phyloP scores from a whole-genome alignment of 179 eudicot species.

The Camellia oleifera region DNA sequence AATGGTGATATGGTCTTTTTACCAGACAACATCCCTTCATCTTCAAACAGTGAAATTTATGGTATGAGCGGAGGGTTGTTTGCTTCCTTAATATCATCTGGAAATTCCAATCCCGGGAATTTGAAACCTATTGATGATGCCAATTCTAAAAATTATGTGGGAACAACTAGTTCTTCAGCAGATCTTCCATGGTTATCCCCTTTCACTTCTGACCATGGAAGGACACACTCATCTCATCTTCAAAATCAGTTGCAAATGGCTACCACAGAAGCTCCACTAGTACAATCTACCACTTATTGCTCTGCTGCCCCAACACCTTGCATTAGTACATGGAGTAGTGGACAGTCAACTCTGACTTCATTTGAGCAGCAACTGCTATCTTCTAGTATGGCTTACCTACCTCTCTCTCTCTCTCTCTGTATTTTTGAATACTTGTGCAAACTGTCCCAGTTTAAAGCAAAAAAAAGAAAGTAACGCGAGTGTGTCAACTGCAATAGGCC shows the following conservation, averaged over 20 bases:
- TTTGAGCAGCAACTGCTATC: constrained; percentile 12
- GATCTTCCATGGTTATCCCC: constrained; percentile 16
- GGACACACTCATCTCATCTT: constrained; percentile 3
- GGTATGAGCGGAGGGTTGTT: constrained; percentile 22
- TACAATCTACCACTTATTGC: neutral
- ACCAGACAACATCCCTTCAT: constrained; percentile 30
- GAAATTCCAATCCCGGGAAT: constrained; percentile 15
- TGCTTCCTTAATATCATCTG: constrained; percentile 35
- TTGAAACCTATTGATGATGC: neutral
- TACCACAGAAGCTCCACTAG: constrained; percentile 15
- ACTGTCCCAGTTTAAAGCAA: no score
- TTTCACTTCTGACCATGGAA: constrained; percentile 13
- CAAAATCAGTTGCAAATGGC: constrained; percentile 17
- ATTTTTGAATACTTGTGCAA: no score
- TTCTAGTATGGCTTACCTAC: no score
- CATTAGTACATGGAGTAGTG: constrained; percentile 18
- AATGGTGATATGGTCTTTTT: constrained; percentile 14
- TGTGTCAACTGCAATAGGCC: no score
- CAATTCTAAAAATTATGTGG: constrained; percentile 6
- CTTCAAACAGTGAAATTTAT: constrained; percentile 26
- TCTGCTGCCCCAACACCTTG: constrained; percentile 15
- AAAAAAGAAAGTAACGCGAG: no score
- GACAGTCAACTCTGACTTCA: constrained; percentile 19
- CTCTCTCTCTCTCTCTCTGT: no score
- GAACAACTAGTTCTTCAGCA: constrained; percentile 4